These are phyloP conservation scores for Boletales sp. DNA, from an alignment of 768 basidiomycete species.

Conservation along the genomic window DNA sequence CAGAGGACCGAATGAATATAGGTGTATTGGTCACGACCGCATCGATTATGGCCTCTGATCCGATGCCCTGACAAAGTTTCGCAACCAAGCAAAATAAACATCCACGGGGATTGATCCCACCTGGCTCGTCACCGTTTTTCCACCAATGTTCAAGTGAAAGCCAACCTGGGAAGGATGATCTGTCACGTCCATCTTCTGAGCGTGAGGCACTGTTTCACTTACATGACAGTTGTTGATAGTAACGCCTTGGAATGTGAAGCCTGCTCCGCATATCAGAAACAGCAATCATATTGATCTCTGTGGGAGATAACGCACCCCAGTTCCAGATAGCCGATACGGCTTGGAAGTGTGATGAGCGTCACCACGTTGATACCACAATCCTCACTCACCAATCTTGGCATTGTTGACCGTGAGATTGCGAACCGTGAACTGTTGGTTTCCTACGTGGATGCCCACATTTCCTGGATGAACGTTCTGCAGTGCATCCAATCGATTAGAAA, in stretches of 20 bases:
- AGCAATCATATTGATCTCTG: not conserved
- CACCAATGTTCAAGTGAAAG: slow-evolving; percentile 43
- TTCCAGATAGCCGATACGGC: slow-evolving; percentile 36
- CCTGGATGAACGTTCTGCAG: slow-evolving; percentile 11
- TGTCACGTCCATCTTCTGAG: not conserved
- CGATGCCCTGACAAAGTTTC: slow-evolving; percentile 32
- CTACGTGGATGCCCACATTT: slow-evolving; percentile 62
- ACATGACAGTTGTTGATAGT: slow-evolving; percentile 39
- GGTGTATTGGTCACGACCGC: slow-evolving; percentile 44
- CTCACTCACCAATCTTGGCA: slow-evolving; percentile 34
- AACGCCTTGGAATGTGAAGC: slow-evolving; percentile 53
- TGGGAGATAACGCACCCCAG: slow-evolving; percentile 33
- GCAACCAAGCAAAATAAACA: not conserved
- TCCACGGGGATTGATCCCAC: slow-evolving; percentile 15
- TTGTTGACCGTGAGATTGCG: slow-evolving; percentile 57
- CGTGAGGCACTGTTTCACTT: not conserved
- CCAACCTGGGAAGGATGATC: slow-evolving; percentile 31
- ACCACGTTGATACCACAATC: not conserved
- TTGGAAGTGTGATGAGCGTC: slow-evolving; percentile 5
- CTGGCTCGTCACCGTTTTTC: slow-evolving; percentile 28
- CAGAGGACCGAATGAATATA: slow-evolving; percentile 40
- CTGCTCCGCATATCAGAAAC: slow-evolving; percentile 19
- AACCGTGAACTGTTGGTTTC: slow-evolving; percentile 78
- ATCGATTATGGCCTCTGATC: slow-evolving; percentile 44
- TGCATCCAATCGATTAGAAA: not conserved